Evolutionary conservation across 257 asterid genomes (phyloP).

Genomic region (Gentiana straminea): DNA sequence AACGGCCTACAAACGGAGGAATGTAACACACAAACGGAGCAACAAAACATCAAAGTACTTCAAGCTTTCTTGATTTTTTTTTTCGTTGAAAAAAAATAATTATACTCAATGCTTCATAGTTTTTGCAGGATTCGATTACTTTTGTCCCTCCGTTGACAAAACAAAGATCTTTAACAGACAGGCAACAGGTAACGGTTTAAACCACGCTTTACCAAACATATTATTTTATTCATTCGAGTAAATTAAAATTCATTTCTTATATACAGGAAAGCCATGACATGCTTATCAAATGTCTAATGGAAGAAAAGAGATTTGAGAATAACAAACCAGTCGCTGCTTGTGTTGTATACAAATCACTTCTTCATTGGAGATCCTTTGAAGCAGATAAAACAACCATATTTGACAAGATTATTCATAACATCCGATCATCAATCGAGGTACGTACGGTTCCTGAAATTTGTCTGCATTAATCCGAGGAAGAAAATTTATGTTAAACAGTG

Average conservation of each 20-base stretch:
- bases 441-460: slow-evolving; percentile 18
- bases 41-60: slow-evolving; percentile 35
- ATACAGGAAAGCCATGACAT: slow-evolving; percentile 74
- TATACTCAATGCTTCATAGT: not conserved
- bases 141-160: slow-evolving; percentile 41
- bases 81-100: slow-evolving; percentile 5
- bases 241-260: not conserved
- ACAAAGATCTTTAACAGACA: slow-evolving; percentile 82
- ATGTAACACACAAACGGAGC: slow-evolving; percentile 24
- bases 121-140: slow-evolving; percentile 45
- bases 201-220: slow-evolving; percentile 1
- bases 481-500: not conserved
- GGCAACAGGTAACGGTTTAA: slow-evolving; percentile 66
- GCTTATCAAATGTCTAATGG: slow-evolving; percentile 66
- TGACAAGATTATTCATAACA: slow-evolving; percentile 72
- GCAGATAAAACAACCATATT: slow-evolving; percentile 79
- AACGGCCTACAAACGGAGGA: slow-evolving; percentile 29
- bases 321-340: slow-evolving; percentile 80
- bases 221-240: not conserved
- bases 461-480: not conserved
- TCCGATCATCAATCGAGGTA: slow-evolving; percentile 87
- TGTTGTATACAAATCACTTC: slow-evolving; percentile 57
- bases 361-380: slow-evolving; percentile 92
- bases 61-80: slow-evolving; percentile 16
- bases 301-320: slow-evolving; percentile 66